phyloP scores from a whole-genome alignment of 192 early-diverging fungal genomes.

The Coemansia sp. region DNA sequence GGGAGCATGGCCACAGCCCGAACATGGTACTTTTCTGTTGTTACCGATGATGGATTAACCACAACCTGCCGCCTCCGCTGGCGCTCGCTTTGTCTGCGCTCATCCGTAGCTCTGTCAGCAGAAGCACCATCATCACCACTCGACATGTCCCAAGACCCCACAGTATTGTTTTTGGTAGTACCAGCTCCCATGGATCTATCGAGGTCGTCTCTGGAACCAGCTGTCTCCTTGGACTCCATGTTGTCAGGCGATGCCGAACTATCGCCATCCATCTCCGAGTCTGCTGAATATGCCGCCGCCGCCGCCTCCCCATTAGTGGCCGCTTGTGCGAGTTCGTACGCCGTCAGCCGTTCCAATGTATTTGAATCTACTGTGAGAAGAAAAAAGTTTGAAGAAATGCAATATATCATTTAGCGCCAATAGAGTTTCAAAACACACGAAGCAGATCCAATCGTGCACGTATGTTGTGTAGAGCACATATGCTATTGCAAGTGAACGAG shows the following conservation, averaged over 20 bases:
- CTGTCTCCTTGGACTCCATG: not conserved
- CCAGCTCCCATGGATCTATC: not conserved
- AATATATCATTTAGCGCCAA: not conserved
- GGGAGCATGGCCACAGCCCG: slow-evolving; percentile 20
- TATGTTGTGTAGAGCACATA: too few relatives aligned
- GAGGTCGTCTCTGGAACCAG: not conserved
- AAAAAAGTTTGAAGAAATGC: not conserved
- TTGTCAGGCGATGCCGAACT: slow-evolving; percentile 13
- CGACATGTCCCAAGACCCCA: slow-evolving; percentile 37
- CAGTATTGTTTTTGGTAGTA: slow-evolving; percentile 12
- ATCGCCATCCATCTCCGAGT: slow-evolving; percentile 40
- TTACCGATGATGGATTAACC: slow-evolving; percentile 18
- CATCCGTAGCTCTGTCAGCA: not conserved
- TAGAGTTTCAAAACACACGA: not conserved
- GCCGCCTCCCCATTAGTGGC: slow-evolving; percentile 16
- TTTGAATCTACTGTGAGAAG: slow-evolving; percentile 20
- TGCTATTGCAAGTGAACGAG: not conserved
- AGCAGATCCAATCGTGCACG: too few relatives aligned
- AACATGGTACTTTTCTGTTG: slow-evolving; percentile 41
- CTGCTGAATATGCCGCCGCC: slow-evolving; percentile 38
- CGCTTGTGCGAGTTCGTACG: slow-evolving; percentile 4
- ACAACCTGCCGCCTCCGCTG: slow-evolving; percentile 36
- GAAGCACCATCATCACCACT: slow-evolving; percentile 22
- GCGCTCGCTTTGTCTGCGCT: slow-evolving; percentile 16
- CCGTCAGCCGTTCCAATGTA: slow-evolving; percentile 21